Base-by-base conservation (phyloP, 768 basidiomycete species). In the Ramaria sp. region DNA sequence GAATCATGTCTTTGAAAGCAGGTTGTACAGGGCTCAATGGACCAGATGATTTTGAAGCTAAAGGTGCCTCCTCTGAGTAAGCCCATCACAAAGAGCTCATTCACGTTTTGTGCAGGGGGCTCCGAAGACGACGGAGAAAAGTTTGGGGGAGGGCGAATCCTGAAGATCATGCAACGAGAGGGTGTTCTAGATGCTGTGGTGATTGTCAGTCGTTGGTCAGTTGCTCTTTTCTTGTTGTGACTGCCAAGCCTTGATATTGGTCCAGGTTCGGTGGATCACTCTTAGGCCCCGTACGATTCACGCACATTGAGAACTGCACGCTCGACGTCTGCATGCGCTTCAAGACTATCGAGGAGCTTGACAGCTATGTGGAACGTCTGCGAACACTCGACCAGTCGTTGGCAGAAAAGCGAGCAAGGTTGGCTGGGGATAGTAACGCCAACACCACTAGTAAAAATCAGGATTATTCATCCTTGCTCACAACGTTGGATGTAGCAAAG, bases 191-290 rank as follows among this genome's bases (percentile, higher is more conserved):
- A 92, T 64, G 86, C 83, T 8, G 84, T 85, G 3, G 82, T 91
- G 10, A 73, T 90, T 57, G 84, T 90, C 37, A 83, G 78, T 66
- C 78, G 89, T 55, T 87, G 88, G 86, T 88, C 64, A 59, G 71
- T 63, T 67, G 55, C 20, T 48, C 28, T 24, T 13, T n/a, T 55
- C 18, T 9, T 5, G n/a, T 47, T 8, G 9, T n/a, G 3, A 25
- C 43, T 22, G 37, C 5, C 1, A 24, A 24, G 24, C n/a, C 2
- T 16, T 50, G 3, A 32, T 18, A 28, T 22, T 50, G 13, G 22
- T 39, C 5, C 59, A 88, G 87, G 85, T 89, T 81, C 60, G 88
- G 88, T 0, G 88, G 89, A n/a, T 80, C 75, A 6, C 69, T 89
- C 70, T 71, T 92, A 3, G 89, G 89, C 2, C 84, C 88, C 5